Base-by-base conservation (phyloP, 805 yeast genomes). In the Candida gorgasii region DNA sequence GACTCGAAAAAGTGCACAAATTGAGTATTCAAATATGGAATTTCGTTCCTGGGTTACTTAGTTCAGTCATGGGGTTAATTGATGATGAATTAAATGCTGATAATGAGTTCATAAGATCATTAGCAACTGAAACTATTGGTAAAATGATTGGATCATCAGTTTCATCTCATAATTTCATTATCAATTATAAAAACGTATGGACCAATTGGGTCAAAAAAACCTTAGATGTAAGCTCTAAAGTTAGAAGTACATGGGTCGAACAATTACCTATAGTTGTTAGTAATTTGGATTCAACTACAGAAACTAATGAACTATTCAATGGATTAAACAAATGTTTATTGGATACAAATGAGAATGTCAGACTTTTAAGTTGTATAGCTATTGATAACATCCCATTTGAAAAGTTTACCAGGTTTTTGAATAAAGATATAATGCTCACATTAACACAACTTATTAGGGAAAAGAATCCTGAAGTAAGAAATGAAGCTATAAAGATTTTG, bases 31-130 rank as follows among this genome's bases (percentile, higher is more conserved):
- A 82, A 46, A 65, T 89, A 2, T 90, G 97, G 96, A 78, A 72
- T 51, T 73, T 78, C 39, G 82, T 81, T 0, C 97, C 97, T 0
- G 93, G 85, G 36, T 64, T 86, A 15, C 67, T 87, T 8, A 73
- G 78, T 3, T 79, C 93, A 1, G 84, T 86, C 0, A 78, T 86
- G 72, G 93, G 95, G 0, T 75, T 87, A 39, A 67, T 89, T 3
- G 87, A 86, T 50, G 89, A 86, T 53, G 95, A 89, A 50, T 64
- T 89, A 31, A 80, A 79, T 44, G 88, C 95, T 0, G 86, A 84
- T 31, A 77, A 81, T 49, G 80, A 78, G 22, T 60, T 69, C 12
- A 69, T 86, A 14, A 73, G 97, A 48, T 57, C 73, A 0, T 61
- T 84, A 40, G 89, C 96, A 0, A 85, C 95, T 0, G 77, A 77